phyloP scores from a whole-genome alignment of 768 basidiomycete species.

The Pisolithus tinctorius region DNA sequence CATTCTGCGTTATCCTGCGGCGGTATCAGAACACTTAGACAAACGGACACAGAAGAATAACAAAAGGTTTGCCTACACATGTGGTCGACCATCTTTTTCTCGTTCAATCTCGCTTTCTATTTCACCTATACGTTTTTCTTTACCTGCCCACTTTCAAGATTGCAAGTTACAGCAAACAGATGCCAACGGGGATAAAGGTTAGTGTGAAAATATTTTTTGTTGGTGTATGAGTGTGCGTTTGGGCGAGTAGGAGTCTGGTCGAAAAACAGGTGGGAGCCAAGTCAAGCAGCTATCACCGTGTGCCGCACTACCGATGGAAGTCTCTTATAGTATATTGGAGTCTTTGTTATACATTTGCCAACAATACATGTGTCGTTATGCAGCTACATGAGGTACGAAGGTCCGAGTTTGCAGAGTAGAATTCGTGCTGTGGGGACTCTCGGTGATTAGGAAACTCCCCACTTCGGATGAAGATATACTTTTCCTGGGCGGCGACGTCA shows the following conservation, averaged over 20 bases:
- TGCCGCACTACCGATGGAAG: not conserved
- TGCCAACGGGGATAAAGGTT: conserved; percentile 1
- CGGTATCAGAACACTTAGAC: conserved; percentile 15
- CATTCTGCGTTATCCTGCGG: not conserved
- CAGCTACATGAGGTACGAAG: conserved; percentile 14
- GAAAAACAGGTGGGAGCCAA: not conserved
- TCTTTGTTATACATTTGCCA: not conserved
- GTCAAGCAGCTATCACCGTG: not conserved
- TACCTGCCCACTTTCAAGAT: not conserved
- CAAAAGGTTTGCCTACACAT: conserved; percentile 3
- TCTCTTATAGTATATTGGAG: too few relatives aligned
- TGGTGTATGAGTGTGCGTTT: not conserved
- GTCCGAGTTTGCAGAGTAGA: conserved; percentile 14
- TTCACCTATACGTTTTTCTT: not conserved
- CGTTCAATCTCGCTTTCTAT: not conserved
- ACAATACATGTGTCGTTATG: not conserved
- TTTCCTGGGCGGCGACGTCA: conserved; percentile 6
- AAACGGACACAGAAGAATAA: conserved; percentile 5
- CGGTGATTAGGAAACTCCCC: not conserved
- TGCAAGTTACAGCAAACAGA: too few relatives aligned
- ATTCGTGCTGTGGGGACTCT: conserved; percentile 2
- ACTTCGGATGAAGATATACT: not conserved
- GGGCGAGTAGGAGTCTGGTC: not conserved
- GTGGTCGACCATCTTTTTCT: conserved; percentile 26
- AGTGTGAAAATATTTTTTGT: conserved; percentile 6